Evolutionary conservation across 208 protist species (phyloP), one percentile per base, ranked within the genome.

Genomic region (Trypanosoma boissoni): DNA sequence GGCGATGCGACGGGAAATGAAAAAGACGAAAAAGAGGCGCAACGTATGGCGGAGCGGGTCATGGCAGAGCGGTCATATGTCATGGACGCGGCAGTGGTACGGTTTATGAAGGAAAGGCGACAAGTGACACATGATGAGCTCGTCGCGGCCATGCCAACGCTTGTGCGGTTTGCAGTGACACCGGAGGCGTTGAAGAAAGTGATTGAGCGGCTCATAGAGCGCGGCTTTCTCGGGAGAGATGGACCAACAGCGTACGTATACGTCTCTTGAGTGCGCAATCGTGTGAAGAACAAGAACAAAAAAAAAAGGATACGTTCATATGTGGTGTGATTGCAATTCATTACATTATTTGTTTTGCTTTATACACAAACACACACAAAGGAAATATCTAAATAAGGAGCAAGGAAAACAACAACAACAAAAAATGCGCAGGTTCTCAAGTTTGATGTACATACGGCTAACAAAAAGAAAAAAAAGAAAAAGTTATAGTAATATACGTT

Each of bases 191-290:
- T 99, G 23, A 99, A 99, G 78, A 94, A 94, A 62, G 58, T 87
- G 5, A 90, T 98, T 6, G 95, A 98, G 57, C 83, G 69, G 39
- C 69, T 99, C 41, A 95, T 98, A 50, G 94, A 98, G 18, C 86
- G 96, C 18, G 96, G 97, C 23, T 98, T 98, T 67, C 28, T 99
- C 18, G 78, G 88, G 55, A 83, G 97, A 28, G 81, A 82, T 21
- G 71, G 91, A 34, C 39, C 74, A 9, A 74, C 51, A 31, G 53
- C 56, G 9, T 98, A 98, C 79, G 53, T 58, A n/a, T 98, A 98
- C 60, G 62, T 97, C n/a, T 80, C 87, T 5, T 98, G 86, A 79
- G 16, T 39, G 28, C 12, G 9, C 23, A 21, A 54, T 23, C 27
- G 31, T 20, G n/a, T 21, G 0, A 31, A 21, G 21, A 49, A 36